Evolutionary conservation across 306 rosid genomes (phyloP), one percentile per base, ranked within the genome.

Genomic region (Quercus suber): DNA sequence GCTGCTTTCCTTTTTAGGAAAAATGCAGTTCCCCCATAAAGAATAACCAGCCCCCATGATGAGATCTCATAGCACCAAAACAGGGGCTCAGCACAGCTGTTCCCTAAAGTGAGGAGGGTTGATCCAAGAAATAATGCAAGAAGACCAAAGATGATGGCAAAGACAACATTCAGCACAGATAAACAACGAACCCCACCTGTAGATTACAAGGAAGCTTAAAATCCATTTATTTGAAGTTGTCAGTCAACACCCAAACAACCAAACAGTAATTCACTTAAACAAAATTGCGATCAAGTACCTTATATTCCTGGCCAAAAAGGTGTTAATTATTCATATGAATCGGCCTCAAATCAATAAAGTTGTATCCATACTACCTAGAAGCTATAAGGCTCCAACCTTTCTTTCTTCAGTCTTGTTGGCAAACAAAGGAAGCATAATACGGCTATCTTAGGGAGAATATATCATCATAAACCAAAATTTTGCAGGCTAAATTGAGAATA

Each of bases 181-280:
- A 95, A 86, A 82, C 99, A 95, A 55, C 97, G 98, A 72, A 93
- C 97, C 1, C 98, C 97, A 76, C 99, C 99, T 95, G 89, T 52
- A 84, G 35, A 75, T 81, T 72, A 74, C 74, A 64, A 67, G 18
- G 55, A 43, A 77, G 78, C 63, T 71, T 41, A 75, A 51, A 45
- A 15, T 51, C 77, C 78, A 78, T 23, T 37, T 59, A 56, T 37
- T 79, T 49, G 75, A 56, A 37, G 49, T 31, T 74, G 18, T 33
- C 61, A 25, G 19, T 61, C 73, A 64, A 45, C 30, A 3, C 10
- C 70, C 20, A 63, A 57, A 69, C 53, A 49, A 49, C 53, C 53
- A 49, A 49, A 49, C 17, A 45, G 10, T 11, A 45, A 45, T 45
- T 45, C 15, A 45, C 52, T 45, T 18, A 56, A 82, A 57, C 11